Base-by-base conservation (phyloP, 768 basidiomycete species). In the Dacryopinax primogenitus region DNA sequence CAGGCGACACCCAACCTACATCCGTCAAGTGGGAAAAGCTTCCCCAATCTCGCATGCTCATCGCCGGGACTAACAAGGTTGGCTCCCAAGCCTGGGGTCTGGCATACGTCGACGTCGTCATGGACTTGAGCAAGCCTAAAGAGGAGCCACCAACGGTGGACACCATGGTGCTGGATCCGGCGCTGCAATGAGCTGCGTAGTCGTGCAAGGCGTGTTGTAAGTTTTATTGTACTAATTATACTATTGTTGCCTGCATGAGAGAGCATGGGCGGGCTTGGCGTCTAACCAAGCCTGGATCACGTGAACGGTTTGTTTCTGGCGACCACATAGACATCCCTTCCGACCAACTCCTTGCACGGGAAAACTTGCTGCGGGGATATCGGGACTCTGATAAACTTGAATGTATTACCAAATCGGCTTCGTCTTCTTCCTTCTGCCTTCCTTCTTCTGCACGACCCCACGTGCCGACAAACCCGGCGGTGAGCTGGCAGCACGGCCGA, bases 11-110 rank as follows among this genome's bases (percentile, higher is more conserved):
- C 0, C 92, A 95, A 70, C 85, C 92, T 0, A 86, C 84, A 0
- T 77, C 74, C 39, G 79, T 77, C 64, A 80, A 80, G 18, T 84
- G 86, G 84, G 85, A 86, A 68, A 75, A 75, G 1, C 63, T 86
- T 9, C 80, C 83, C 7, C 80, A 83, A 67, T 71, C 76, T 0
- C 71, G 71, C 67, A 77, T 76, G 34, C 74, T 70, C 1, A 75
- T 88, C 23, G 76, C 88, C 7, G 88, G 87, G 0, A 87, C 87
- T 1, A 82, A 85, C 0, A 88, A 87, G 73, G 82, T 82, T 1
- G 90, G 91, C 6, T 84, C 86, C 69, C 84, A 83, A 0, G 88
- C 86, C 2, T 92, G 90, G 91, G 88, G 81, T 0, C 73, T 92
- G 62, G 86, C 87, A 2, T 89, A 86, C 83, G 79, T 90, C 21